A percentile compares a stretch with the other conserved stretches of the same genome.
These are phyloP conservation scores for Aspergillus diversus DNA, from an alignment of 495 filamentous ascomycete species.

Conservation along the genomic window DNA sequence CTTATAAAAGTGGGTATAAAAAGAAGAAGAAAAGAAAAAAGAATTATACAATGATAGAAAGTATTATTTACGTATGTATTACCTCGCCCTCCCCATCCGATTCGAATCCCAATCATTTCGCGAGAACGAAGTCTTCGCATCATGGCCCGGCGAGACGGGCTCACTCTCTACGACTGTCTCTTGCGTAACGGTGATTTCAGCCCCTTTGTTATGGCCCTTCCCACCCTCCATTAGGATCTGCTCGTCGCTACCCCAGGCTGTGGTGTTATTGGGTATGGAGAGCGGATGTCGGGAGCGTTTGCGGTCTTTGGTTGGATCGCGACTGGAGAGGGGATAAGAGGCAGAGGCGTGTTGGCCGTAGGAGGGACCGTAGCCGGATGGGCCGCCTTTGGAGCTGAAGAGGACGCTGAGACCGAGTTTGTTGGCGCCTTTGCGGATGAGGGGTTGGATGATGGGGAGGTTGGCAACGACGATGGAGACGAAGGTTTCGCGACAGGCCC, in stretches of 20 bases:
- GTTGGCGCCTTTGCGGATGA: constrained; percentile 40
- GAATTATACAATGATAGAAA: not conserved
- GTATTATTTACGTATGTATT: not conserved
- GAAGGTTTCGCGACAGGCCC: constrained; percentile 63
- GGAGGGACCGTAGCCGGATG: constrained; percentile 10
- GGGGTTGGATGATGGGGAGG: constrained; percentile 58
- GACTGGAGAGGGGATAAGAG: constrained; percentile 29
- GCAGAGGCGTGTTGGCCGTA: constrained; percentile 6
- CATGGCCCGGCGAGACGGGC: not conserved
- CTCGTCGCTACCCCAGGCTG: constrained; percentile 38
- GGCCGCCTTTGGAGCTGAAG: constrained; percentile 32
- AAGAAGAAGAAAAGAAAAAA: not conserved
- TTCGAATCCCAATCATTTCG: not conserved
- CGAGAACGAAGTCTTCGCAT: not conserved
- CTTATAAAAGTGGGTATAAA: not conserved
- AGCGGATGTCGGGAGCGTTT: constrained; percentile 12
- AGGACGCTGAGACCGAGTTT: constrained; percentile 36
- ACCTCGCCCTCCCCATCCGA: not conserved
- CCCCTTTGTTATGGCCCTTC: constrained; percentile 6
- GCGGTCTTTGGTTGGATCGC: constrained; percentile 1
- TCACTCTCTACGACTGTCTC: constrained; percentile 38
- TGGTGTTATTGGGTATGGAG: constrained; percentile 8
- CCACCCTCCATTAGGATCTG: constrained; percentile 26
- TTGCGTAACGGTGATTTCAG: constrained; percentile 36
- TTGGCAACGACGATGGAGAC: constrained; percentile 59